Evolutionary conservation across 768 basidiomycete species (phyloP).

Genomic region (Tricholoma sp.): DNA sequence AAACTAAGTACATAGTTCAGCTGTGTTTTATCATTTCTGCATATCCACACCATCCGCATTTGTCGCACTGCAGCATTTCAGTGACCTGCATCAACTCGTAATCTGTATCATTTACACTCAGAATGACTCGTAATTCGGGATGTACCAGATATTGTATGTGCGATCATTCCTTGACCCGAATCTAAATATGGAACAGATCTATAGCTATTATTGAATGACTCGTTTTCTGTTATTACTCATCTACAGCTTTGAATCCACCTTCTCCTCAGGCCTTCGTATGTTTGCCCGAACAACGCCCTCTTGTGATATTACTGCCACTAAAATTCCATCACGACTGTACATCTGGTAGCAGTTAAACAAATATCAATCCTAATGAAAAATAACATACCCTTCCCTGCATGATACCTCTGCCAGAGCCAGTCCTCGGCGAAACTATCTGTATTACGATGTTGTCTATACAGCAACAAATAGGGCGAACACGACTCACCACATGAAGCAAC

Average conservation of each 20-base stretch:
- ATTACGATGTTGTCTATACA: neutral
- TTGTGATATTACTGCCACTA: slow-evolving; percentile 75
- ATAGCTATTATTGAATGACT: neutral
- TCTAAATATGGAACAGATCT: no score
- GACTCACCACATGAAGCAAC: slow-evolving; percentile 68
- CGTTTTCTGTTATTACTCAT: no score
- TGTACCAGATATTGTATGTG: no score
- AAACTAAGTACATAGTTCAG: no score
- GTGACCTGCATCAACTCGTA: neutral
- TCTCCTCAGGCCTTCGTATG: slow-evolving; percentile 36
- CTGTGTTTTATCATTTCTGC: slow-evolving; percentile 16
- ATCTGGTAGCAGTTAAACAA: slow-evolving; percentile 35
- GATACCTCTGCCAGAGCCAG: slow-evolving; percentile 61
- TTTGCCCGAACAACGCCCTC: slow-evolving; percentile 73
- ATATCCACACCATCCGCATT: neutral
- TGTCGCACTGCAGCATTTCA: neutral
- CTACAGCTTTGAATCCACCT: slow-evolving; percentile 32
- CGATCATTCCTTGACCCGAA: no score
- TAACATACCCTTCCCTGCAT: slow-evolving; percentile 62
- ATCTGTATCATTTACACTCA: neutral
- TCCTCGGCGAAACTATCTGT: slow-evolving; percentile 60
- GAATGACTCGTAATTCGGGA: neutral
- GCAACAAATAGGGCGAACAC: neutral
- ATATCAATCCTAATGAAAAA: neutral
- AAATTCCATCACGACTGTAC: slow-evolving; percentile 58